Evolutionary conservation across 139 green algal genomes (phyloP), one percentile per base, ranked within the genome.

Genomic region (Pleodorina starrii): DNA sequence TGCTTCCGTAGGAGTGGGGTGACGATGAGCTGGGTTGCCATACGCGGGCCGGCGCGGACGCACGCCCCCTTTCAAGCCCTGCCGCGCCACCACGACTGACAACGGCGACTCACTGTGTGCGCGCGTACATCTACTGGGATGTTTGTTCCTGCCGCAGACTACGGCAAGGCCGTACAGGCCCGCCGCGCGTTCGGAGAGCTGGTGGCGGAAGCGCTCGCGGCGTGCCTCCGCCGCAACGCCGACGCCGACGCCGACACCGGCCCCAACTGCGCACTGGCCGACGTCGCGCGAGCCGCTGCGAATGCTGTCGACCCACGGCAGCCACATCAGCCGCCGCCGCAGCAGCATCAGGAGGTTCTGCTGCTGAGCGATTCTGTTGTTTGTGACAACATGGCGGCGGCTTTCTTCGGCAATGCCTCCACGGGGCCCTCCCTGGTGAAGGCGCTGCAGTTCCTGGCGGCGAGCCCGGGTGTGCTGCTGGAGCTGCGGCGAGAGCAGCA

Each of bases 361-460:
- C 14, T n/a, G 36, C 38, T 82, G 74, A 7, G 17, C 29, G 74
- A 82, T 29, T 43, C 44, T 16, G 7, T 82, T 10, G 11, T 82
- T 12, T 11, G 16, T 2, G 74, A 82, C 74, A 82, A 82, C 74
- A 5, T 27, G 21, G 32, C 19, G 32, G 76, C 76, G 0, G 76
- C 51, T 1, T 85, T 74, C 54, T 85, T 85, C 54, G 78, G 79
- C 11, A 86, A 86, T 40, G 79, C 79, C 40, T 76, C 57, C 79
- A 86, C 40, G 0, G 79, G 79, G 27, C 79, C 79, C 0, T 76
- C 79, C 10, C 79, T 86, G 40, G 59, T 57, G 25, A 86, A 86
- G 79, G 79, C 42, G 27, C 59, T 86, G 79, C 79, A 86, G 79
- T 21, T 76, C 79, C 6, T 75, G 57, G 57, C n/a, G 4, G 40